These are phyloP conservation scores for Turnera subulata DNA, from an alignment of 345 rosid species.

Conservation along the genomic window DNA sequence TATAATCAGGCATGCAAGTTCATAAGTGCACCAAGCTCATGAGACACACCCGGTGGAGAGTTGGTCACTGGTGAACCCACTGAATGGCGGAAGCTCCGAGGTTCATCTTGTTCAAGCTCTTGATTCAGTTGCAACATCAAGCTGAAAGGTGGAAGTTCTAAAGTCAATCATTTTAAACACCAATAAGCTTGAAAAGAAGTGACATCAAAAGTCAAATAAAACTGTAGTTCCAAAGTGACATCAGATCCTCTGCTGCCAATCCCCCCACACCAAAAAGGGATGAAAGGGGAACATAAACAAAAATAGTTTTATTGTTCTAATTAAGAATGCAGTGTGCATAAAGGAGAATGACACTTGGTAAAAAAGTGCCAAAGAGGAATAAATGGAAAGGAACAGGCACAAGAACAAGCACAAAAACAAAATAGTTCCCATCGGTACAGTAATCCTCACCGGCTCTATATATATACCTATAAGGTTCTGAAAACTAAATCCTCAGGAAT, in stretches of 20 bases:
- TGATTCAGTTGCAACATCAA: slow-evolving; percentile 64
- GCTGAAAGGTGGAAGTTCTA: slow-evolving; percentile 35
- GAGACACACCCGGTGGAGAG: slow-evolving; percentile 79
- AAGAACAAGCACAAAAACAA: no score
- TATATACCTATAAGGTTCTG: no score
- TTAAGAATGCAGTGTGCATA: no score
- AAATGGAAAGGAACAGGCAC: no score
- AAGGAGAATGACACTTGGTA: no score
- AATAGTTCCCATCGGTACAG: no score
- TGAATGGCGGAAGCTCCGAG: slow-evolving; percentile 59
- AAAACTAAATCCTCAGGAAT: no score
- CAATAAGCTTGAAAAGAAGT: not conserved
- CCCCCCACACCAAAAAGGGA: not conserved
- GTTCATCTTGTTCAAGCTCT: slow-evolving; percentile 76
- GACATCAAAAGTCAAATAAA: not conserved
- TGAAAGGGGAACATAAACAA: no score
- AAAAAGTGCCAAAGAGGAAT: no score
- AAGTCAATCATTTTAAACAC: not conserved
- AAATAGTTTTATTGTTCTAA: no score
- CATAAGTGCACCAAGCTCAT: not conserved
- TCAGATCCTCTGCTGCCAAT: not conserved
- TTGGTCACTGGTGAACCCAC: slow-evolving; percentile 64
- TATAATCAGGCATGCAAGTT: not conserved
- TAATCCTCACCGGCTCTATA: no score
- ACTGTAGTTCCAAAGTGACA: not conserved